Base-by-base conservation (phyloP, 2,329 filamentous ascomycete species). In the Aspergillus bombycis region DNA sequence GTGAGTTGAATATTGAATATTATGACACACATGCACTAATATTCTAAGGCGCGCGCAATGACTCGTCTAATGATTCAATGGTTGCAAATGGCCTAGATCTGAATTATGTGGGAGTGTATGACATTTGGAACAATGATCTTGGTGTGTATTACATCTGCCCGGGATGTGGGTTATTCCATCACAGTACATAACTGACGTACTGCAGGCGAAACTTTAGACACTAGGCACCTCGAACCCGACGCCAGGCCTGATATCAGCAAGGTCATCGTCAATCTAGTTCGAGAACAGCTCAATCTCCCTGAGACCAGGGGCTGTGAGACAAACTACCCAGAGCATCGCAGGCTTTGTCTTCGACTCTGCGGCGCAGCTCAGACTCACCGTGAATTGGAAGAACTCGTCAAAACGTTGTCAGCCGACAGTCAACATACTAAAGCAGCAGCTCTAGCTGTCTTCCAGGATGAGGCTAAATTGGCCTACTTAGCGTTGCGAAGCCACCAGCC, bases 381-480 rank as follows among this genome's bases (percentile, higher is more conserved):
- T 28, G 75, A 84, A 73, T 65, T 85, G 76, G 67, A 85, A 78
- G 70, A 80, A 70, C 64, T 79, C 68, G 75, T 88, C 72, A 76
- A 84, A 62, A 75, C 80, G 3, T 77, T 89, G 12, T 81, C 87
- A 12, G 75, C 82, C 7, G 76, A 83, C 55, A 83, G 83, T 19
- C 79, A 87, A 52, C 82, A 86, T 66, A 88, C 88, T 57, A 88
- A 88, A 76, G 87, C 87, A 19, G 86, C 89, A 57, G 86, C 87
- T 1, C 75, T 89, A 48, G 87, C 88, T 3, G 80, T 89, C 5
- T 86, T 89, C 67, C 85, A 88, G 63, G 83, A 85, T 57, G 81
- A 87, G 69, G 83, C 84, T 34, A 85, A 87, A 62, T 75, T 89
- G 8, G 87, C 87, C 4, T 81, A 88, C 43, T 77, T 83, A 48